phyloP scores from a whole-genome alignment of 768 basidiomycete genomes.

The Auricularia cornea region DNA sequence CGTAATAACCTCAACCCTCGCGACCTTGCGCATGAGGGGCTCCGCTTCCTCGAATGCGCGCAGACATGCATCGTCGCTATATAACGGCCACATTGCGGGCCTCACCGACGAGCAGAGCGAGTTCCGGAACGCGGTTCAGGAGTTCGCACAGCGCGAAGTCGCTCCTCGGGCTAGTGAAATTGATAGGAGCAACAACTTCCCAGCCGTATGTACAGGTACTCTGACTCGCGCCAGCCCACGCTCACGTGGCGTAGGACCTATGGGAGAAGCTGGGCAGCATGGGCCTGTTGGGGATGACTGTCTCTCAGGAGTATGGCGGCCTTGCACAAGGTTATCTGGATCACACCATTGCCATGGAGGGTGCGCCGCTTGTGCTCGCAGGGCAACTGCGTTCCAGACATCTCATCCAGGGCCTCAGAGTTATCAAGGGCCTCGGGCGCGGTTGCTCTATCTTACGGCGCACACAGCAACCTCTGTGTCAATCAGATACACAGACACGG shows the following conservation, averaged over 20 bases:
- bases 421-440: slow-evolving; percentile 86
- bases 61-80: slow-evolving; percentile 36
- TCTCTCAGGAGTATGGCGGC: slow-evolving; percentile 72
- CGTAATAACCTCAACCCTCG: no score
- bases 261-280: slow-evolving; percentile 88
- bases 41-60: neutral
- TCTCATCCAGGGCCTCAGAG: slow-evolving; percentile 21
- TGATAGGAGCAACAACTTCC: slow-evolving; percentile 78
- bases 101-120: slow-evolving; percentile 74
- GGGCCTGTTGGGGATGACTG: slow-evolving; percentile 87
- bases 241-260: slow-evolving; percentile 46
- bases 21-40: no score
- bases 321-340: slow-evolving; percentile 76
- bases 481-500: slow-evolving; percentile 83
- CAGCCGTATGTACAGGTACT: slow-evolving; percentile 51
- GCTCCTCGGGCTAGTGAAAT: slow-evolving; percentile 81
- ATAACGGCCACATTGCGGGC: slow-evolving; percentile 66
- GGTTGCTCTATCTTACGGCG: slow-evolving; percentile 85
- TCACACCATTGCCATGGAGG: slow-evolving; percentile 92
- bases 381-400: neutral
- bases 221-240: no score
- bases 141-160: slow-evolving; percentile 77
- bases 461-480: slow-evolving; percentile 82
- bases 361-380: slow-evolving; percentile 20
- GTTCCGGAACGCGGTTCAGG: slow-evolving; percentile 73